Evolutionary conservation across 352 stramenopile genomes (phyloP), one percentile per base, ranked within the genome.

Genomic region (Pythium phragmitis): DNA sequence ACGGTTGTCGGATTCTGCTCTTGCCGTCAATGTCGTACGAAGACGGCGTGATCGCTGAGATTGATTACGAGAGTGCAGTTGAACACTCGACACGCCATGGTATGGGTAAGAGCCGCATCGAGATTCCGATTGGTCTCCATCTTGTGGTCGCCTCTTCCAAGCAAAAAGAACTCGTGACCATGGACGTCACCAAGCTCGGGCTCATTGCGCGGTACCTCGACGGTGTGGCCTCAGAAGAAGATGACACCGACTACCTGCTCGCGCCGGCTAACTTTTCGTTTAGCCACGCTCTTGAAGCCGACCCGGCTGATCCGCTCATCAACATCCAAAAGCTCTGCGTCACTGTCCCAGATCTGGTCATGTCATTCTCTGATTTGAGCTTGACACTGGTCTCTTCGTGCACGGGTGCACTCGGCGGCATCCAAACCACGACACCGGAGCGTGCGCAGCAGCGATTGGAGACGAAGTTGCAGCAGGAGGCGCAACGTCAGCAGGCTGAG

Each of bases 351-450:
- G 70, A 80, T 46, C 49, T 80, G 12, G 54, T 67, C 21, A 57
- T 80, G 37, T 72, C 67, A 21, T 80, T 80, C 45, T 80, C 73
- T 7, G 68, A 80, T 60, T 60, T 77, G 57, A 80, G 72, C 23
- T 67, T 80, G 64, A 65, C 67, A 2, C 49, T 80, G 7, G 30
- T 77, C 30, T 70, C 65, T n/a, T 77, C 69, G n/a, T 72, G 66
- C 37, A 52, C 60, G n/a, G 70, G 43, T 33, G 66, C 63, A 7
- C 57, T 80, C 21, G 63, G 46, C 17, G 48, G 43, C 12, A 80
- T 80, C 7, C 50, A 80, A 41, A 76, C 61, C 21, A 74, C 69
- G 4, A 80, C 73, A 8, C 60, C 60, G 8, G 73, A 80, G 26
- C 73, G 69, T 21, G 68, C 70, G 3, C 70, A 77, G 34, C 60